Conservation (phyloP, 1,284 basidiomycete species). For the Pterula multifida region DNA sequence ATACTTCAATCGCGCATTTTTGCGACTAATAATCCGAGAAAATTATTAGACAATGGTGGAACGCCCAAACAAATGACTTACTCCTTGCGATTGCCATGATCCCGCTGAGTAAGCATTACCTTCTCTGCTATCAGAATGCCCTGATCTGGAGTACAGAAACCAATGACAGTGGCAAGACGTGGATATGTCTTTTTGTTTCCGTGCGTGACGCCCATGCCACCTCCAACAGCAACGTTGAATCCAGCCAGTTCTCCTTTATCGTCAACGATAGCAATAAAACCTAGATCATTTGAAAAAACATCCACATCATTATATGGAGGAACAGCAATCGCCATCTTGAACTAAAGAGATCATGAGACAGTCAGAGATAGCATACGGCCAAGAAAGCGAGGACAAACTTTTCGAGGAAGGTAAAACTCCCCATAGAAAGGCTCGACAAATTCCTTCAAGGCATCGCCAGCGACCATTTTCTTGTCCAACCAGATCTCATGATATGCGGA, state of each 20-base stretch:
- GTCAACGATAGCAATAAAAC: conserved; percentile 87
- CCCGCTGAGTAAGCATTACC: conserved; percentile 89
- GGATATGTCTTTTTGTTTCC: conserved; percentile 99
- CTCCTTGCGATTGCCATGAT: conserved; percentile 92
- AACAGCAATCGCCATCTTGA: conserved; percentile 95
- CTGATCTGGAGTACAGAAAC: conserved; percentile 88
- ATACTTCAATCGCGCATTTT: conserved; percentile 92
- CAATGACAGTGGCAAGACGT: conserved; percentile 77
- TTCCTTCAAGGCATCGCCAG: conserved; percentile 86
- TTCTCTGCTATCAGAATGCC: conserved; percentile 83
- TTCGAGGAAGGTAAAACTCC: conserved; percentile 92
- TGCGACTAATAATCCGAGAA: conserved; percentile 15
- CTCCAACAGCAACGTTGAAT: conserved; percentile 87
- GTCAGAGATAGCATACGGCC: conserved; percentile 3
- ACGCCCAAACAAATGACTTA: conserved; percentile 32
- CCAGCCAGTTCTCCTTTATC: conserved; percentile 64
- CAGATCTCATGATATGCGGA: conserved; percentile 98
- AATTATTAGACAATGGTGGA: conserved; percentile 1
- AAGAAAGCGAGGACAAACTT: conserved; percentile 30
- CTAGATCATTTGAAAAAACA: conserved; percentile 91
- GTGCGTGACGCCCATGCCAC: conserved; percentile 99
- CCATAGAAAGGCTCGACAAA: conserved; percentile 91
- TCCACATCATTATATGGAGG: conserved; percentile 97
- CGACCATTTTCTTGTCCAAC: conserved; percentile 93
- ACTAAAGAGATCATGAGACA: conserved; percentile 37